phyloP scores from a whole-genome alignment of 1,284 basidiomycete genomes.

The Malassezia brasiliensis region DNA sequence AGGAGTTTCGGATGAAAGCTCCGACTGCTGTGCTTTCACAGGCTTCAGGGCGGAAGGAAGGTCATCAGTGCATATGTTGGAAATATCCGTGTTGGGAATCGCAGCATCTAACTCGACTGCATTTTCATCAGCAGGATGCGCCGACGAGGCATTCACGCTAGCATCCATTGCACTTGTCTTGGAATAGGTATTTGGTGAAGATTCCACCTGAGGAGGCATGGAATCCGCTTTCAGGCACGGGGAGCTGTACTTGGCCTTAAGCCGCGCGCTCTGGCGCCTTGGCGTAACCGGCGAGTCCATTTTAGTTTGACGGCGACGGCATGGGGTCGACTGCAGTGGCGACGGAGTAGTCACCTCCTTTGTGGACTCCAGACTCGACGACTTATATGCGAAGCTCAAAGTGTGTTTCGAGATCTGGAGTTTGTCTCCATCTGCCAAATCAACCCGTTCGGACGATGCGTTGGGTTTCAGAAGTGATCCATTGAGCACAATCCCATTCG shows the following conservation, averaged over 20 bases:
- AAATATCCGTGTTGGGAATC: too few relatives aligned
- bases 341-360: neutral
- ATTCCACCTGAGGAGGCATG: too few relatives aligned
- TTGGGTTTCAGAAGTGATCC: neutral
- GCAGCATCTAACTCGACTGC: too few relatives aligned
- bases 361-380: neutral
- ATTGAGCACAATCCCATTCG: conserved; percentile 12
- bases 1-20: too few relatives aligned
- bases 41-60: too few relatives aligned
- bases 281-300: neutral
- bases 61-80: too few relatives aligned
- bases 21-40: too few relatives aligned
- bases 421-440: conserved; percentile 5
- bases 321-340: neutral
- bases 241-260: conserved; percentile 4
- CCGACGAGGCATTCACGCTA: too few relatives aligned
- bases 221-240: too few relatives aligned
- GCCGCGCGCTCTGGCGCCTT: conserved; percentile 9
- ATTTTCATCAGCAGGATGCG: too few relatives aligned
- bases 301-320: neutral
- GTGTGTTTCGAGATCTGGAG: conserved; percentile 11
- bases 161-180: too few relatives aligned
- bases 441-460: neutral
- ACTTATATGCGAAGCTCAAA: neutral
- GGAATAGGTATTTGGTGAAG: too few relatives aligned